These are phyloP conservation scores for Lactarius hengduanensis DNA, from an alignment of 768 basidiomycete genomes.

Conservation along the genomic window DNA sequence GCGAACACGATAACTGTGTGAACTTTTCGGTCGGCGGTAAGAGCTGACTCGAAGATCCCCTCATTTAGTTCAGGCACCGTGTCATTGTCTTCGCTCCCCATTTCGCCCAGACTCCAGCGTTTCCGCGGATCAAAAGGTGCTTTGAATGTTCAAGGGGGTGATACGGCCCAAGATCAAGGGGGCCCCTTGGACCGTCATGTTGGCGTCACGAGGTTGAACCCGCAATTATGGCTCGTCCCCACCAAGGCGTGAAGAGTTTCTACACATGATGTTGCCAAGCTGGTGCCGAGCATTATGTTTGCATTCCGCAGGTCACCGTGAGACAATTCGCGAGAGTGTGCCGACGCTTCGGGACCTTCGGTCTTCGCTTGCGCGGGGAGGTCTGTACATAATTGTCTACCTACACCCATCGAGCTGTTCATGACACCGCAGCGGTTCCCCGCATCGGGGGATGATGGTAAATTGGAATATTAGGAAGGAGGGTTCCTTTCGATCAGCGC, in stretches of 20 bases:
- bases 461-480: not conserved
- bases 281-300: too few species aligned
- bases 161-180: not conserved
- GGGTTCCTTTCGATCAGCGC: too few species aligned
- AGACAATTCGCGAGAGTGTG: not conserved
- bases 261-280: too few species aligned
- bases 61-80: not conserved
- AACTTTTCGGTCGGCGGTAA: too few species aligned
- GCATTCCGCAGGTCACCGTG: not conserved
- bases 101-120: not conserved
- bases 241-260: not conserved
- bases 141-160: too few species aligned
- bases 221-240: too few species aligned
- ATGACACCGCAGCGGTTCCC: not conserved
- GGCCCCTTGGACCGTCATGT: too few species aligned
- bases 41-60: too few species aligned
- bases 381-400: too few species aligned
- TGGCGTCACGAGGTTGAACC: not conserved
- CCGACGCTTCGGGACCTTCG: not conserved
- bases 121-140: not conserved
- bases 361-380: not conserved
- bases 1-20: too few species aligned
- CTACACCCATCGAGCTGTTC: not conserved
- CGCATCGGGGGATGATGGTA: not conserved
- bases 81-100: not conserved